Evolutionary conservation across 2,329 filamentous ascomycete species (phyloP).

Genomic region (Fusarium albidum): DNA sequence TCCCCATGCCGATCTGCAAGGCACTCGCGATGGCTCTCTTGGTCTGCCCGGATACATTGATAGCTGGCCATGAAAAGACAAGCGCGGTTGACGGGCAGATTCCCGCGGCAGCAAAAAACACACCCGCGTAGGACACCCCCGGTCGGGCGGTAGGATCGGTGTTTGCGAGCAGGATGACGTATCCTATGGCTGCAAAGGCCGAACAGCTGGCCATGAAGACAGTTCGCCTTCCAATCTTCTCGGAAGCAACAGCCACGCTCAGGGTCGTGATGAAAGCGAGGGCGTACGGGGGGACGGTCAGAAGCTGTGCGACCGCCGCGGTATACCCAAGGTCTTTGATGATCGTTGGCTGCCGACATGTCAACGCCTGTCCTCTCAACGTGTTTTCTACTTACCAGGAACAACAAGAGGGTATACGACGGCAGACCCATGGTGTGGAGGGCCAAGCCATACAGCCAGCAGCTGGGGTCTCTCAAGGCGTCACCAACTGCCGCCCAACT

Average conservation of each 20-base stretch:
- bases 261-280: constrained; percentile 69
- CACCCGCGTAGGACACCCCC: constrained; percentile 67
- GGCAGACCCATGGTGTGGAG: constrained; percentile 78
- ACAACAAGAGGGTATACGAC: constrained; percentile 64
- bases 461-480: constrained; percentile 73
- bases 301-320: constrained; percentile 61
- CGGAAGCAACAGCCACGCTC: constrained; percentile 65
- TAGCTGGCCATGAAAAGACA: constrained; percentile 74
- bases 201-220: constrained; percentile 70
- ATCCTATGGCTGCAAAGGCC: constrained; percentile 66
- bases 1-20: constrained; percentile 77
- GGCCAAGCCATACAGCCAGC: constrained; percentile 75
- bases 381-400: constrained; percentile 50
- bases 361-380: neutral
- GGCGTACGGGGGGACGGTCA: constrained; percentile 71
- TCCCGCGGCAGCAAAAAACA: constrained; percentile 70
- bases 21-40: constrained; percentile 74
- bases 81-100: constrained; percentile 73
- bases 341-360: constrained; percentile 54
- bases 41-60: constrained; percentile 75
- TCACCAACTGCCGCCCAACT: constrained; percentile 70
- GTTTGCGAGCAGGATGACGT: constrained; percentile 66
- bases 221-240: constrained; percentile 64
- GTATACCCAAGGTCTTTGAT: constrained; percentile 63
- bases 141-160: constrained; percentile 55